These are phyloP conservation scores for Agaricus bisporus DNA, from an alignment of 768 basidiomycete species.

Conservation along the genomic window DNA sequence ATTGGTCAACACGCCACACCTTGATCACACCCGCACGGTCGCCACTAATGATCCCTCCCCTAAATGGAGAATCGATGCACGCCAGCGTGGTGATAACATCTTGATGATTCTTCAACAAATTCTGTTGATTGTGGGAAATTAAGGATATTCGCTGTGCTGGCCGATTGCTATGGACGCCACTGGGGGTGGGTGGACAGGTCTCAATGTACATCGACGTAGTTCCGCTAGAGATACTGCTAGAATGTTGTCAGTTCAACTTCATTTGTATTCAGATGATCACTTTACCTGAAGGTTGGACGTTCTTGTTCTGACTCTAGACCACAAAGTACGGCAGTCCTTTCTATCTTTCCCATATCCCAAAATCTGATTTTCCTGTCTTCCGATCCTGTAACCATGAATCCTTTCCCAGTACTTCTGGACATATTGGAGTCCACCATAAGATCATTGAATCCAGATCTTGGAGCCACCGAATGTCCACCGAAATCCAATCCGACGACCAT, in stretches of 20 bases:
- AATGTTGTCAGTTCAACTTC: neutral
- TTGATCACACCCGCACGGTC: constrained; percentile 88
- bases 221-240: constrained; percentile 30
- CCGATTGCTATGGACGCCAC: constrained; percentile 50
- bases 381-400: constrained; percentile 83
- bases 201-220: constrained; percentile 53
- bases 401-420: constrained; percentile 39
- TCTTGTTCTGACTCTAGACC: constrained; percentile 74
- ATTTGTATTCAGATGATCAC: neutral
- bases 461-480: constrained; percentile 55
- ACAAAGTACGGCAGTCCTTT: constrained; percentile 74
- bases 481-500: constrained; percentile 73
- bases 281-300: constrained; percentile 71
- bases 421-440: constrained; percentile 30
- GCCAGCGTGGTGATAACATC: constrained; percentile 84
- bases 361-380: constrained; percentile 83
- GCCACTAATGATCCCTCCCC: constrained; percentile 87
- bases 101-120: constrained; percentile 80
- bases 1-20: constrained; percentile 73
- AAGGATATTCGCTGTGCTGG: constrained; percentile 72
- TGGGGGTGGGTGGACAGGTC: constrained; percentile 46
- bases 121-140: constrained; percentile 79
- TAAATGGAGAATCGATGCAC: constrained; percentile 88
- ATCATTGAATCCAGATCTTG: constrained; percentile 46
- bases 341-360: constrained; percentile 77